A percentile compares a stretch with the other conserved stretches of the same genome.
These are phyloP conservation scores for Elaeis oleifera DNA, from an alignment of 202 grass and related monocot genomes.

Conservation along the genomic window DNA sequence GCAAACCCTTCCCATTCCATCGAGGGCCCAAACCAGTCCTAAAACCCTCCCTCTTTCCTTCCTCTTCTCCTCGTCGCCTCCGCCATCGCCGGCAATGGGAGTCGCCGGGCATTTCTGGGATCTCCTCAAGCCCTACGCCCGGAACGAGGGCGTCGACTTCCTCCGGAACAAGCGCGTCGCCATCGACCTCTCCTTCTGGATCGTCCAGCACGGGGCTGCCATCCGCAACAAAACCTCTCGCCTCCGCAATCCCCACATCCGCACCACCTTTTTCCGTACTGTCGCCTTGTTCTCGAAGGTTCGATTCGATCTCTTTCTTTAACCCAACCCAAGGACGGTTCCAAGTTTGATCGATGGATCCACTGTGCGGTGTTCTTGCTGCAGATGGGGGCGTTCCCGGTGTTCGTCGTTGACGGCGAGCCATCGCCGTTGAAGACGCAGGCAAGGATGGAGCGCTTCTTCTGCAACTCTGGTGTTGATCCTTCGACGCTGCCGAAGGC, in stretches of 20 bases:
- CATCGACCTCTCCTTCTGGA: constrained; percentile 92
- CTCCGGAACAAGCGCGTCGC: constrained; percentile 83
- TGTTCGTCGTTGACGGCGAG: constrained; percentile 81
- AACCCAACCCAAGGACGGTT: no score
- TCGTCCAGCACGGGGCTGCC: constrained; percentile 77
- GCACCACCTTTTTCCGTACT: constrained; percentile 83
- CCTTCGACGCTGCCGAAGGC: constrained; percentile 22
- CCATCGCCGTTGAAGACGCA: constrained; percentile 71
- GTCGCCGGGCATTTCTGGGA: constrained; percentile 82
- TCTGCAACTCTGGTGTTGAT: constrained; percentile 59
- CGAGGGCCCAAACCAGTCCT: no score
- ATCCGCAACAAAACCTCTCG: constrained; percentile 41
- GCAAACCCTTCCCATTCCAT: no score
- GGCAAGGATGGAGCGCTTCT: constrained; percentile 83
- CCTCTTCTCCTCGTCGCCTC: neutral
- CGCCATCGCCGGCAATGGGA: constrained; percentile 40
- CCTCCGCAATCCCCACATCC: constrained; percentile 58
- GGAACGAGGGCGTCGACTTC: constrained; percentile 53
- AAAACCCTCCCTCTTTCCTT: no score
- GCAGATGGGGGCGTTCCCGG: constrained; percentile 86
- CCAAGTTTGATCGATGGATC: no score
- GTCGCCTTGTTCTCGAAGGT: constrained; percentile 90
- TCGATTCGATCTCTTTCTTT: neutral
- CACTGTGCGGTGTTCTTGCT: neutral
- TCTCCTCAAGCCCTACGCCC: constrained; percentile 64